These are phyloP conservation scores for Cordyceps cateniannulata DNA, from an alignment of 2,329 filamentous ascomycete species.

Conservation along the genomic window DNA sequence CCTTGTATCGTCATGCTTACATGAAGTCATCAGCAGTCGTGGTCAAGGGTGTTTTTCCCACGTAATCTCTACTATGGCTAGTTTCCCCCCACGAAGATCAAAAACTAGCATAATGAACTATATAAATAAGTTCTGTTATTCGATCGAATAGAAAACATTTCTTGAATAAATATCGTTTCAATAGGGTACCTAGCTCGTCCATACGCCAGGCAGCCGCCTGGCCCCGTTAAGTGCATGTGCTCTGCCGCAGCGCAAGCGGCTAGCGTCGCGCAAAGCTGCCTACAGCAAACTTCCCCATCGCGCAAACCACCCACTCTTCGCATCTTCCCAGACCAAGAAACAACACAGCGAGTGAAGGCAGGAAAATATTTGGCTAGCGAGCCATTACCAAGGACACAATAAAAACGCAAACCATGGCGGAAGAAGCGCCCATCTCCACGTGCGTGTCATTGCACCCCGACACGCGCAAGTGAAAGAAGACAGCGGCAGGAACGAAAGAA, in stretches of 20 bases:
- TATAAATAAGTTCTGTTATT: too few species aligned
- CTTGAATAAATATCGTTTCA: too few species aligned
- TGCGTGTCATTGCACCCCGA: conserved; percentile 71
- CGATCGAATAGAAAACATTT: too few species aligned
- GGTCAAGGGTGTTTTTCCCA: too few species aligned
- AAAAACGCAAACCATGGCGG: conserved; percentile 26
- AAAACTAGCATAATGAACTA: not conserved
- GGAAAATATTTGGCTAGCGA: not conserved
- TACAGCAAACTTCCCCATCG: not conserved
- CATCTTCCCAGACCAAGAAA: not conserved
- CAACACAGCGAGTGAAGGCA: too few species aligned
- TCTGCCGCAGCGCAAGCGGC: not conserved
- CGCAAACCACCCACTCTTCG: not conserved
- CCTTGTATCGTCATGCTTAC: too few species aligned
- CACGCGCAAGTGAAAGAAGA: conserved; percentile 33
- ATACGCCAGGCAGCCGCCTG: not conserved
- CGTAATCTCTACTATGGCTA: too few species aligned
- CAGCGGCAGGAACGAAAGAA: conserved; percentile 12
- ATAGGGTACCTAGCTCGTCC: too few species aligned
- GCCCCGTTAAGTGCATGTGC: conserved; percentile 9
- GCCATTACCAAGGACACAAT: not conserved
- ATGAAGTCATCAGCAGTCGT: too few species aligned
- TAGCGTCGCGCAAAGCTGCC: not conserved
- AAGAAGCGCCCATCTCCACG: conserved; percentile 51
- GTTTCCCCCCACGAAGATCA: too few species aligned